These are phyloP conservation scores for Coniochaeta sp. DNA, from an alignment of 2,329 filamentous ascomycete genomes.

Conservation along the genomic window DNA sequence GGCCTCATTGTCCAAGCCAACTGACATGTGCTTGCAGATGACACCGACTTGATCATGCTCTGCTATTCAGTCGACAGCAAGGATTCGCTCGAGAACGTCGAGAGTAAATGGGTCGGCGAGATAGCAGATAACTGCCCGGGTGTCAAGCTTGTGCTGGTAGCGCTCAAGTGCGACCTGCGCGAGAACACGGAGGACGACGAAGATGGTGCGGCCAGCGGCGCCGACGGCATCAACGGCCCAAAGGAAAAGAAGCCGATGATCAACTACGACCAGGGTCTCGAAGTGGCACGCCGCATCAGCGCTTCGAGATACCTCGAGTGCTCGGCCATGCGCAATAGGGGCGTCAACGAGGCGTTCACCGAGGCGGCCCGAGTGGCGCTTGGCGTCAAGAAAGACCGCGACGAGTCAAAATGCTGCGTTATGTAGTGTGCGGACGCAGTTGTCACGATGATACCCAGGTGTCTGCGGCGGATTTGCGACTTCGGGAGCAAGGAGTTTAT, in stretches of 20 bases:
- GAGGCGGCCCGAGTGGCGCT: constrained; percentile 93
- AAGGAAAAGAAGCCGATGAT: constrained; percentile 67
- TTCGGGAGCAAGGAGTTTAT: not conserved
- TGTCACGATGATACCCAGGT: constrained; percentile 2
- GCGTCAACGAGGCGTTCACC: constrained; percentile 97
- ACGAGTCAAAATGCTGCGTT: constrained; percentile 51
- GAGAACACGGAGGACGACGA: constrained; percentile 70
- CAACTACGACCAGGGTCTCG: constrained; percentile 83
- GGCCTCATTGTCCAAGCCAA: no score
- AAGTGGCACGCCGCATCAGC: constrained; percentile 84
- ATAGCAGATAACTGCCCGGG: constrained; percentile 96
- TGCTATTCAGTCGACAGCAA: constrained; percentile 97
- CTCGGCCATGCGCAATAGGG: constrained; percentile 95
- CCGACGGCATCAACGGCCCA: constrained; percentile 21
- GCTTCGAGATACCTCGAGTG: constrained; percentile 95
- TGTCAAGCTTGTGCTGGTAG: constrained; percentile 90
- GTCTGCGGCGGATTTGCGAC: not conserved
- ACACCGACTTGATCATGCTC: constrained; percentile 97
- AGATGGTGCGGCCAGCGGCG: constrained; percentile 26
- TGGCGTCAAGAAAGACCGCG: constrained; percentile 58
- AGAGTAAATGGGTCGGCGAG: constrained; percentile 96
- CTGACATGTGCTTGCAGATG: constrained; percentile 35
- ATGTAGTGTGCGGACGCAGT: constrained; percentile 37
- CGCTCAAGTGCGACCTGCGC: constrained; percentile 91
- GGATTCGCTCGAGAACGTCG: constrained; percentile 95